Base-by-base conservation (phyloP, 2,329 filamentous ascomycete genomes). In the Aureobasidium leucospermi region DNA sequence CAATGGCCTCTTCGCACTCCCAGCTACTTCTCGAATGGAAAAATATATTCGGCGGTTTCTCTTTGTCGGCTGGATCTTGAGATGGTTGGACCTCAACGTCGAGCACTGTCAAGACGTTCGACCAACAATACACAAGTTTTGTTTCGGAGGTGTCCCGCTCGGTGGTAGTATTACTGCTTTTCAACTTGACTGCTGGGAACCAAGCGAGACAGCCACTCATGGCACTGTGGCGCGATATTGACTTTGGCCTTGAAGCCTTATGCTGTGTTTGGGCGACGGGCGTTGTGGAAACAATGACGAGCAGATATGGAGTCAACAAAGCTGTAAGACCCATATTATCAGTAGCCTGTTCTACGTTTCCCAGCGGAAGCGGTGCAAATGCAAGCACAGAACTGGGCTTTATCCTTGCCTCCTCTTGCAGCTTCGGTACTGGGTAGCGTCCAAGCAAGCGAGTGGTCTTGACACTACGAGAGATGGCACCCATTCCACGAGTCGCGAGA, bases 91-190 rank as follows among this genome's bases (percentile, higher is more conserved):
- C 88, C 55, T 93, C 86, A 10, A 97, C 85, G 64, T 99, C 94
- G 28, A 99, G 76, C 5, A 99, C 86, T 0, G 92, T 97, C 64
- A 99, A 76, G n/a, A 97, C 85, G 68, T 97, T 97, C 2, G 94
- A 97, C 94, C 94, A 99, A 73, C 92, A 96, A 75, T 99, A 99
- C 0, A 90, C 93, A 16, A 99, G 81, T 72, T 99, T 97, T 39
- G 87, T 88, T 68, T 86, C 87, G 16, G 89, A 92, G 9, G 86
- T 80, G 48, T 82, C 79, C 19, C 64, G 62, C 39, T 63, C 67
- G n/a, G 34, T 16, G 1, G 83, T 77, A 3, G 34, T 52, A 63
- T 90, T 86, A 9, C 85, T 82, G 15, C 84, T 83, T 72, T 97
- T 97, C 45, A 99, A 78, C 69, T 89, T 94, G 47, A 99, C 94